Conservation (phyloP, 1,284 basidiomycete genomes). For the Tremellales sp. region DNA sequence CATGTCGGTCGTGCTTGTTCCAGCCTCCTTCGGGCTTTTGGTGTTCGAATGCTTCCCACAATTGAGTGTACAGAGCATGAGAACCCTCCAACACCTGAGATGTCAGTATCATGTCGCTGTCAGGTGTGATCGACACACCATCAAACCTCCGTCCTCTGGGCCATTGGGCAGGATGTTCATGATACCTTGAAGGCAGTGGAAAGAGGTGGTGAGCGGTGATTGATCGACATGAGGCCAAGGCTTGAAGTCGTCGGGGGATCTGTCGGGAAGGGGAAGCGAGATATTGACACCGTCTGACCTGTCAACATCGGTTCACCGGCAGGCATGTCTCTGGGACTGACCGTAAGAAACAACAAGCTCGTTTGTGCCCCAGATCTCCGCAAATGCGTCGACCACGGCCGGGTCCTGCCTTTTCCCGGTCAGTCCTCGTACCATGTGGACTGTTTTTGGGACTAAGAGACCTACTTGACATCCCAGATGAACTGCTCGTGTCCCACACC, state of each 20-base stretch:
- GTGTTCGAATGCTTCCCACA: constrained; percentile 9
- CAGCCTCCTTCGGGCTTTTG: constrained; percentile 32
- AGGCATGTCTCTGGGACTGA: constrained; percentile 3
- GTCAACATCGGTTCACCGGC: not conserved
- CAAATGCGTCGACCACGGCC: constrained; percentile 33
- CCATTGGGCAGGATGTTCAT: constrained; percentile 18
- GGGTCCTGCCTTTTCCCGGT: constrained; percentile 15
- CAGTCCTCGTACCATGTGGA: too few species aligned
- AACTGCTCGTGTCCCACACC: constrained; percentile 14
- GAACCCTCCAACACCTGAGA: not conserved
- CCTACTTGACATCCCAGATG: constrained; percentile 8
- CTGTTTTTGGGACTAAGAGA: not conserved
- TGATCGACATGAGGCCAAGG: constrained; percentile 45
- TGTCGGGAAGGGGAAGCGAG: constrained; percentile 27
- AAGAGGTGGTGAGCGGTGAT: constrained; percentile 31
- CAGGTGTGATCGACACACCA: constrained; percentile 4
- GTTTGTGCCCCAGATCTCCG: constrained; percentile 39
- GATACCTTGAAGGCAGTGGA: constrained; percentile 14
- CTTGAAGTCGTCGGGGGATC: constrained; percentile 10
- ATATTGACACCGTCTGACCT: constrained; percentile 26
- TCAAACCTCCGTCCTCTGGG: constrained; percentile 17
- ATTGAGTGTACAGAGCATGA: not conserved
- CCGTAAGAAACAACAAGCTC: constrained; percentile 40
- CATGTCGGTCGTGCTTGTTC: constrained; percentile 30
- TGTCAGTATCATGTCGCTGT: not conserved